Conservation (phyloP, 345 rosid genomes). For the Carallia brachiata region DNA sequence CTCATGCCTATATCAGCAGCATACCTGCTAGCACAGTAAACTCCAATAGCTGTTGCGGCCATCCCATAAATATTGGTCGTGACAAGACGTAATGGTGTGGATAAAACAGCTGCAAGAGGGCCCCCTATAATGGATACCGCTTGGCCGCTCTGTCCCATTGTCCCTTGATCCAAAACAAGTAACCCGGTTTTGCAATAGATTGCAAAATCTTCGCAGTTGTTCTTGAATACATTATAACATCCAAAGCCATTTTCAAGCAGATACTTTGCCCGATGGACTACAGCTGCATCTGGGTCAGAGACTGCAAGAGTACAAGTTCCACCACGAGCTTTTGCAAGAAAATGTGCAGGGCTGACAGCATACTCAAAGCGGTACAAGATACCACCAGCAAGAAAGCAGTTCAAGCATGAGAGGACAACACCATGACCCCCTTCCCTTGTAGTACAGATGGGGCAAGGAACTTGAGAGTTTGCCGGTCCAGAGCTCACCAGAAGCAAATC, state of each 20-base stretch:
- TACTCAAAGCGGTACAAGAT: conserved; percentile 73
- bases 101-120: conserved; percentile 74
- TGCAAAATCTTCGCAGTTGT: conserved; percentile 82
- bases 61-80: conserved; percentile 79
- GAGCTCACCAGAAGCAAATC: conserved; percentile 75
- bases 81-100: conserved; percentile 64
- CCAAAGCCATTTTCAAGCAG: conserved; percentile 86
- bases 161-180: conserved; percentile 51
- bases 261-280: conserved; percentile 68
- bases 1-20: conserved; percentile 89
- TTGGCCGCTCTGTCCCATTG: conserved; percentile 87
- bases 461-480: conserved; percentile 47
- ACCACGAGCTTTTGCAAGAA: conserved; percentile 82
- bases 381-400: conserved; percentile 89
- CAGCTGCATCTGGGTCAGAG: conserved; percentile 46
- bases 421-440: conserved; percentile 54
- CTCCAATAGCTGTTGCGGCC: conserved; percentile 76
- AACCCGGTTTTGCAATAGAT: conserved; percentile 85
- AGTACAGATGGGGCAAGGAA: conserved; percentile 65
- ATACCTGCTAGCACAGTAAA: conserved; percentile 74
- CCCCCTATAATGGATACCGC: conserved; percentile 73
- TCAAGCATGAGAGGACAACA: conserved; percentile 74
- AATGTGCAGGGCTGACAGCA: conserved; percentile 69
- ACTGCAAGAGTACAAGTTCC: conserved; percentile 91
- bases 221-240: conserved; percentile 73